These are phyloP conservation scores for Hymenotorrendiella dingleyae DNA, from an alignment of 2,329 filamentous ascomycete genomes.

Conservation along the genomic window DNA sequence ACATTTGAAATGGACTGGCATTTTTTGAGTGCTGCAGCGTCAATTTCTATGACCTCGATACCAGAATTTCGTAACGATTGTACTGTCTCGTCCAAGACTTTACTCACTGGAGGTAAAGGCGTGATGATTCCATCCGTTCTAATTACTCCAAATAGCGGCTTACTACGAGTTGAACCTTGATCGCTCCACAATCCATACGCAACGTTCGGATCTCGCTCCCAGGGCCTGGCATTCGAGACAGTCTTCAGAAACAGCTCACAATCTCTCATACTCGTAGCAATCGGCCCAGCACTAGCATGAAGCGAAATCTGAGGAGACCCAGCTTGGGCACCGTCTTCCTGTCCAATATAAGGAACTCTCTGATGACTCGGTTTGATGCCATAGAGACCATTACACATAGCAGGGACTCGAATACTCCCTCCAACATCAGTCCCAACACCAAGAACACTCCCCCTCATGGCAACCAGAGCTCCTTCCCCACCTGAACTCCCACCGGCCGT, in stretches of 20 bases:
- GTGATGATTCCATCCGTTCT: constrained; percentile 43
- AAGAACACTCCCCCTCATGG: constrained; percentile 47
- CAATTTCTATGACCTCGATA: constrained; percentile 53
- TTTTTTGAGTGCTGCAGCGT: constrained; percentile 47
- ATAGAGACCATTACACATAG: constrained; percentile 46
- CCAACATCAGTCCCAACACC: constrained; percentile 60
- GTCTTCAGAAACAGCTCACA: constrained; percentile 33
- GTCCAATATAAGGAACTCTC: constrained; percentile 36
- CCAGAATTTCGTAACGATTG: constrained; percentile 35
- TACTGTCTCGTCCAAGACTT: constrained; percentile 41
- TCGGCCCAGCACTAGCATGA: constrained; percentile 42
- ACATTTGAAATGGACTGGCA: constrained; percentile 51
- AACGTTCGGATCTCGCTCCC: constrained; percentile 39
- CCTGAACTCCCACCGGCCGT: constrained; percentile 59
- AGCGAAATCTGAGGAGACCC: constrained; percentile 45
- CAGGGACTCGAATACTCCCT: constrained; percentile 38
- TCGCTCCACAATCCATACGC: constrained; percentile 37
- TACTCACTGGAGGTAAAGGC: constrained; percentile 45
- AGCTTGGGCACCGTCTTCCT: constrained; percentile 42
- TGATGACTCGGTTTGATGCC: constrained; percentile 43
- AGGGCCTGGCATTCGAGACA: constrained; percentile 46
- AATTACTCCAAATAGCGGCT: constrained; percentile 41
- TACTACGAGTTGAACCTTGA: constrained; percentile 20
- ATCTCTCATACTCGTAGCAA: constrained; percentile 40
- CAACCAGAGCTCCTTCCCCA: constrained; percentile 56